A percentile compares a stretch with the other conserved stretches of the same genome.
These are phyloP conservation scores for Trametes villosa DNA, from an alignment of 768 basidiomycete genomes.

Conservation along the genomic window DNA sequence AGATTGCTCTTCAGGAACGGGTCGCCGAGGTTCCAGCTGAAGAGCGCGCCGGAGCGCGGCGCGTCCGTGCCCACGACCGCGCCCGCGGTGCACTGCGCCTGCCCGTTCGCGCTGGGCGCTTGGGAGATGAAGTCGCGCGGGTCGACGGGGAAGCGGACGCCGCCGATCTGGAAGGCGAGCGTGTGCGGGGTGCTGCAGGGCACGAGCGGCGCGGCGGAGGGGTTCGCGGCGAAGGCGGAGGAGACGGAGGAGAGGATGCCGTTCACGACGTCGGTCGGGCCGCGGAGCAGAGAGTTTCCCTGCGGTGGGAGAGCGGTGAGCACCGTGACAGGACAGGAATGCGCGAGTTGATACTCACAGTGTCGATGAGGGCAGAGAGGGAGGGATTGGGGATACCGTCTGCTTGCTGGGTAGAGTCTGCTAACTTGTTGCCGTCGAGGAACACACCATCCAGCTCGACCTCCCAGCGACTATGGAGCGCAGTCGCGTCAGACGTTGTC, in stretches of 20 bases:
- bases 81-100: constrained; percentile 49
- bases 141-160: neutral
- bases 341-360: constrained; percentile 45
- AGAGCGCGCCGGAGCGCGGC: constrained; percentile 60
- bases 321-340: neutral
- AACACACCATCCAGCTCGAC: constrained; percentile 71
- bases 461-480: constrained; percentile 55
- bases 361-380: constrained; percentile 75
- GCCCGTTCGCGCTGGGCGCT: constrained; percentile 24
- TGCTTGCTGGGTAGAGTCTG: constrained; percentile 54
- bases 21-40: constrained; percentile 78
- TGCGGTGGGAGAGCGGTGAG: constrained; percentile 32
- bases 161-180: neutral
- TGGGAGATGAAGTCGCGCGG: neutral
- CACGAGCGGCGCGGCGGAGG: neutral
- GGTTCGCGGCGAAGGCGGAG: constrained; percentile 28
- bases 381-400: constrained; percentile 42
- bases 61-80: constrained; percentile 69
- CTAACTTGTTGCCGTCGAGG: constrained; percentile 65
- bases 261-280: constrained; percentile 65
- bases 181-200: neutral
- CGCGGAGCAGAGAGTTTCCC: constrained; percentile 81
- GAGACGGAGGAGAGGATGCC: constrained; percentile 50
- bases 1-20: constrained; percentile 80
- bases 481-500: neutral